phyloP scores from a whole-genome alignment of 2,329 filamentous ascomycete species.

The Plectosphaerella sp. region DNA sequence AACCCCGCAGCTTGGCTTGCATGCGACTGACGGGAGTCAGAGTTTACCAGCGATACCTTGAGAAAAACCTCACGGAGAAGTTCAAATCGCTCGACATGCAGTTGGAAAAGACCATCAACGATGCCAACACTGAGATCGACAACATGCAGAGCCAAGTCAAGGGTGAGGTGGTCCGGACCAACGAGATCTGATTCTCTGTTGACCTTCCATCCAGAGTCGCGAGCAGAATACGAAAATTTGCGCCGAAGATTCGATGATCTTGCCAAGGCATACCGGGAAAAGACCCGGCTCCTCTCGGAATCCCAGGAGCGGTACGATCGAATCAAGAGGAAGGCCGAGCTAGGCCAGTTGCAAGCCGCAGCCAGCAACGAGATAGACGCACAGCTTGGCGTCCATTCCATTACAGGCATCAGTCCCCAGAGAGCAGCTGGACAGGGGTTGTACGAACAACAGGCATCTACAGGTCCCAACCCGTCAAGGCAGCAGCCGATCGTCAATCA shows the following conservation, averaged over 20 bases:
- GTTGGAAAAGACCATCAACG: conserved; percentile 68
- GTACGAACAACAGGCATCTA: conserved; percentile 1
- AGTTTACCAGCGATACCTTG: conserved; percentile 72
- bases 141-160: conserved; percentile 60
- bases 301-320: conserved; percentile 63
- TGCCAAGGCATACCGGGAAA: conserved; percentile 61
- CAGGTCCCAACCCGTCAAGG: not conserved
- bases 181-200: conserved; percentile 1
- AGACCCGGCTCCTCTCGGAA: conserved; percentile 64
- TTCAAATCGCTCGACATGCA: conserved; percentile 60
- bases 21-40: conserved; percentile 31
- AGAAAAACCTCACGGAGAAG: conserved; percentile 68
- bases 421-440: not conserved
- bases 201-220: conserved; percentile 38
- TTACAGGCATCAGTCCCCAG: not conserved
- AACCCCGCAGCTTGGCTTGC: not conserved
- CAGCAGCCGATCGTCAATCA: not conserved
- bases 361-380: conserved; percentile 34
- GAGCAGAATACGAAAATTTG: conserved; percentile 57
- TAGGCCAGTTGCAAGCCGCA: conserved; percentile 50
- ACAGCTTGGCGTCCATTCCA: not conserved
- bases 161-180: conserved; percentile 35
- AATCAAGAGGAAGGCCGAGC: conserved; percentile 50
- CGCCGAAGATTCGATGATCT: conserved; percentile 71
- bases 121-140: conserved; percentile 70